These are phyloP conservation scores for Saccharomyces pastorianus DNA, from an alignment of 1,139 yeast species.

Conservation along the genomic window DNA sequence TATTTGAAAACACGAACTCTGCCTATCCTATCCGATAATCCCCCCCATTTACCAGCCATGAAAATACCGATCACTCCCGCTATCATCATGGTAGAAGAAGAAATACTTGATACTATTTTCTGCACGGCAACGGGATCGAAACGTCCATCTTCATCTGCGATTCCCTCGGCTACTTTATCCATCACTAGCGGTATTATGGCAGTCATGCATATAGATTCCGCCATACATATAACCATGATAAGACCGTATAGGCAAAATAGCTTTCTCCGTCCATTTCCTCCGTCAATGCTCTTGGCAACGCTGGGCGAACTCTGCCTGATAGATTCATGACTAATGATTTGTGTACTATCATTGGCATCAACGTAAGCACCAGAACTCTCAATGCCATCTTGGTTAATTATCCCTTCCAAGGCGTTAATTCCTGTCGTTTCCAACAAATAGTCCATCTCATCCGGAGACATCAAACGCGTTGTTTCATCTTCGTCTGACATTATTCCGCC, in stretches of 20 bases:
- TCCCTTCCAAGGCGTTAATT: background rate
- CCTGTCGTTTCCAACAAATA: background rate
- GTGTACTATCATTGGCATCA: background rate
- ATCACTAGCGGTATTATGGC: conserved; percentile 25
- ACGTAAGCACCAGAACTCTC: background rate
- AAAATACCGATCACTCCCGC: conserved; percentile 16
- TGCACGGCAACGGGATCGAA: conserved; percentile 32
- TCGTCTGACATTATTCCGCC: background rate
- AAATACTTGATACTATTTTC: conserved; percentile 10
- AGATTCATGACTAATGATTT: background rate
- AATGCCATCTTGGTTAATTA: background rate
- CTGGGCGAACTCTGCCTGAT: background rate
- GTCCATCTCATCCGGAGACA: background rate
- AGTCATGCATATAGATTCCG: conserved; percentile 18
- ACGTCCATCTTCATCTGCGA: conserved; percentile 4
- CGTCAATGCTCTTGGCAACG: background rate
- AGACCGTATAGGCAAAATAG: conserved; percentile 14
- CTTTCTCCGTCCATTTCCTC: background rate
- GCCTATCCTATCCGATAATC: conserved; percentile 21
- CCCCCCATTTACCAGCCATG: conserved; percentile 21
- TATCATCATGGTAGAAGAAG: conserved; percentile 9
- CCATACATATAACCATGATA: conserved; percentile 14
- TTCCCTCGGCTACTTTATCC: conserved; percentile 22
- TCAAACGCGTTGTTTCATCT: background rate
- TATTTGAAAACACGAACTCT: conserved; percentile 19